Conservation (phyloP, 2,329 filamentous ascomycete species). For the Phoma sp. region DNA sequence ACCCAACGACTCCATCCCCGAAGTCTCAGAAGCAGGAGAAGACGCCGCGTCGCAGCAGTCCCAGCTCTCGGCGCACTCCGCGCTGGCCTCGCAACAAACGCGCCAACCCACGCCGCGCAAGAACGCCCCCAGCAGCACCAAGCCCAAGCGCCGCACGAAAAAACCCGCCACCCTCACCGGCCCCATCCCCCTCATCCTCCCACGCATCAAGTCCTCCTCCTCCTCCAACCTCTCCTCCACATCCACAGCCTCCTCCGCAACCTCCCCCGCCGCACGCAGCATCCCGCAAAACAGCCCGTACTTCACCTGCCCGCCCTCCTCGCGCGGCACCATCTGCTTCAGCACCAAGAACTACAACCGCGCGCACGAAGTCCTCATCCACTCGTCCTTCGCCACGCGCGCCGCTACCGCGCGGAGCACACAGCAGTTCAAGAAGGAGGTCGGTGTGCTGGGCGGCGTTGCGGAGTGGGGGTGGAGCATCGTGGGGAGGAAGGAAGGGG, state of each 20-base stretch:
- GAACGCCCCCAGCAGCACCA: slow-evolving; percentile 9
- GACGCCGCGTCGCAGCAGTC: slow-evolving; percentile 37
- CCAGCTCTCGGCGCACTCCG: slow-evolving; percentile 25
- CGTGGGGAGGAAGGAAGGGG: slow-evolving; percentile 32
- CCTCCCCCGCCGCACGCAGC: slow-evolving; percentile 39
- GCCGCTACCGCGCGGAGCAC: slow-evolving; percentile 70
- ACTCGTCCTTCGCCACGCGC: slow-evolving; percentile 73
- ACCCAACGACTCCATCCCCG: slow-evolving; percentile 49
- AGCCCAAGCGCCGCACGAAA: slow-evolving; percentile 22
- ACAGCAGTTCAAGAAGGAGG: slow-evolving; percentile 72
- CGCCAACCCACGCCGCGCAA: slow-evolving; percentile 21
- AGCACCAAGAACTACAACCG: slow-evolving; percentile 70
- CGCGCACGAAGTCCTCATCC: slow-evolving; percentile 71
- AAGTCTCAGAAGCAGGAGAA: slow-evolving; percentile 39
- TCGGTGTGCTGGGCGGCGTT: slow-evolving; percentile 52
- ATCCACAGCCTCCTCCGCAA: slow-evolving; percentile 52
- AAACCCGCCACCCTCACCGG: slow-evolving; percentile 54
- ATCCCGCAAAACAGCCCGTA: slow-evolving; percentile 63
- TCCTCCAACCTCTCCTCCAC: slow-evolving; percentile 47
- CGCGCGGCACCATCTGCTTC: slow-evolving; percentile 68
- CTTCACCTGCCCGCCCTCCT: slow-evolving; percentile 68
- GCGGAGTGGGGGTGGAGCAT: slow-evolving; percentile 39
- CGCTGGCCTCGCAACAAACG: slow-evolving; percentile 21
- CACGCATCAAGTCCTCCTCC: slow-evolving; percentile 65
- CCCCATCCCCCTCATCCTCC: slow-evolving; percentile 66